These are phyloP conservation scores for Pythium aphanidermatum DNA, from an alignment of 352 stramenopile species.

Conservation along the genomic window DNA sequence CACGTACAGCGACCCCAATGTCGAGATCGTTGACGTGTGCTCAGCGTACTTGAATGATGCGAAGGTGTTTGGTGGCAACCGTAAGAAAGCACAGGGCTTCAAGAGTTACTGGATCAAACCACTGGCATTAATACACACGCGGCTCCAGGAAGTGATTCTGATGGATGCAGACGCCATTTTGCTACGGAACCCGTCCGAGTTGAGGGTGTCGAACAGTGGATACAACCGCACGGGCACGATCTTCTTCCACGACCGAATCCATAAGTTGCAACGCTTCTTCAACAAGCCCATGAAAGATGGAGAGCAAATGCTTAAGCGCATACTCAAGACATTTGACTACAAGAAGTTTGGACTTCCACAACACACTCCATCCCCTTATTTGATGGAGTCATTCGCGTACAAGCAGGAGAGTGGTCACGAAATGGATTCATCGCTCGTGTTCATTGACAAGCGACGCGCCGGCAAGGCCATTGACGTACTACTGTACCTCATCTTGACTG, in stretches of 20 bases:
- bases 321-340: conserved; percentile 55
- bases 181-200: conserved; percentile 31
- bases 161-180: conserved; percentile 56
- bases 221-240: conserved; percentile 48
- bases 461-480: conserved; percentile 39
- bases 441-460: conserved; percentile 36
- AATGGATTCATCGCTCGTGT: conserved; percentile 61
- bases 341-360: conserved; percentile 23
- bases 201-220: conserved; percentile 25
- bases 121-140: conserved; percentile 20
- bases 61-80: conserved; percentile 5
- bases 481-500: conserved; percentile 41
- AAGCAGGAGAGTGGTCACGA: conserved; percentile 38
- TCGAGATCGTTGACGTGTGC: conserved; percentile 69
- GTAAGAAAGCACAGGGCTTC: conserved; percentile 14
- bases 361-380: conserved; percentile 8
- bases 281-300: conserved; percentile 2
- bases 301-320: conserved; percentile 28
- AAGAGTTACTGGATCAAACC: conserved; percentile 29
- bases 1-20: conserved; percentile 29
- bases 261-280: conserved; percentile 36
- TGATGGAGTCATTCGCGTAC: conserved; percentile 34
- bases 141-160: conserved; percentile 17
- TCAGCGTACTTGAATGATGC: conserved; percentile 25
- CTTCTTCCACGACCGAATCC: conserved; percentile 65